Evolutionary conservation across 306 rosid species (phyloP), one percentile per base, ranked within the genome.

Genomic region (Mucuna pruriens): DNA sequence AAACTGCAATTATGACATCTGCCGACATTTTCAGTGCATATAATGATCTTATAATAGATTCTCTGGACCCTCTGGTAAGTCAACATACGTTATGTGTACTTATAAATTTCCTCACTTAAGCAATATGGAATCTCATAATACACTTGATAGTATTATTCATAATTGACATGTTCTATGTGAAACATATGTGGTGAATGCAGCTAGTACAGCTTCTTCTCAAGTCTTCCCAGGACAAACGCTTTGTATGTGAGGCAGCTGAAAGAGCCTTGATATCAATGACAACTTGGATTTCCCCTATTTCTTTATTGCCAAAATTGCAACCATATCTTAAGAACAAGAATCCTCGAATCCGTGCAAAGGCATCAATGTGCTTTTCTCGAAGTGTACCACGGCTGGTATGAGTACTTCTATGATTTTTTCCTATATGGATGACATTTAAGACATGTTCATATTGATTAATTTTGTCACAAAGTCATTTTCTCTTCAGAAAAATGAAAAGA

Each of bases 221-320:
- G 87, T 84, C 99, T 81, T 96, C 98, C 7, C 98, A 93, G 90
- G 99, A 96, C 89, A 96, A 93, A 85, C 91, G 98, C 76, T 96
- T 96, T 84, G 98, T 96, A 15, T 96, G 99, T 15, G 99, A 96
- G 77, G 99, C 98, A 25, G 99, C 99, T 16, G 98, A 89, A 84
- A 96, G 73, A 82, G 98, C 99, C 74, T 84, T 96, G 84, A 88
- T 93, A 70, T 88, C 90, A 31, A 90, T 93, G 99, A 93, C 97
- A 66, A 86, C 90, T 19, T 88, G 88, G 87, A 84, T 96, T 82
- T 91, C 98, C 75, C 98, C 99, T 12, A 44, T 75, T 54, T 82
- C 89, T 48, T 86, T 96, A 85, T 80, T 96, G 55, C 98, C 99
- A 68, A 96, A 91, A 77, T 75, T 96, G 91, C 94, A 96, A 81